Conservation (phyloP, 768 basidiomycete species). For the Mycena epipterygia region DNA sequence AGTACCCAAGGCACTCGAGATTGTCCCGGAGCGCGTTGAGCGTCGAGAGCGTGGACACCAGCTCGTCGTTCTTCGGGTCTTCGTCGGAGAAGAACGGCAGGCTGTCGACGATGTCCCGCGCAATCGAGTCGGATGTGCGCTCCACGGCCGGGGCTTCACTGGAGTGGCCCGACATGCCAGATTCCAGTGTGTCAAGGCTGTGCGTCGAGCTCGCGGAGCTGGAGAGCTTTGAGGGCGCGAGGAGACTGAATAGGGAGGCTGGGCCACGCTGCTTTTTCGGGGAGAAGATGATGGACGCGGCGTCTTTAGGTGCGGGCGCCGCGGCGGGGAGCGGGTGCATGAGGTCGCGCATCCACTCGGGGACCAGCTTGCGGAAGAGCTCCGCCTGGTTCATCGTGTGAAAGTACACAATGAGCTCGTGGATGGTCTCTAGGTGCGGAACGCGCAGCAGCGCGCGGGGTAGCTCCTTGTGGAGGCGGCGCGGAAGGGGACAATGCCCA, state of each 20-base stretch:
- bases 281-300: slow-evolving; percentile 18
- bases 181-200: slow-evolving; percentile 28
- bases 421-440: slow-evolving; percentile 51
- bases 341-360: slow-evolving; percentile 54
- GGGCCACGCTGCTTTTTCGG: slow-evolving; percentile 8
- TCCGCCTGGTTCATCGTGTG: slow-evolving; percentile 56
- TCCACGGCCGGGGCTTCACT: slow-evolving; percentile 24
- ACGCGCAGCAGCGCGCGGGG: slow-evolving; percentile 49
- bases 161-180: slow-evolving; percentile 23
- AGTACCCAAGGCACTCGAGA: slow-evolving; percentile 51
- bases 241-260: slow-evolving; percentile 11
- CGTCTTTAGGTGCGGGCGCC: slow-evolving; percentile 7
- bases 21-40: slow-evolving; percentile 53
- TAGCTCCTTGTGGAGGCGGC: slow-evolving; percentile 50
- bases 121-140: slow-evolving; percentile 40
- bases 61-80: slow-evolving; percentile 16
- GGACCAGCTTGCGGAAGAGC: slow-evolving; percentile 51
- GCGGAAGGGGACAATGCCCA: slow-evolving; percentile 42
- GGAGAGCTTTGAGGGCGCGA: slow-evolving; percentile 12
- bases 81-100: slow-evolving; percentile 18
- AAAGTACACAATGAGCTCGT: slow-evolving; percentile 51
- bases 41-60: slow-evolving; percentile 39
- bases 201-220: slow-evolving; percentile 31
- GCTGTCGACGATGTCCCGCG: slow-evolving; percentile 45
- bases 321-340: slow-evolving; percentile 48